Conservation (phyloP, 2,329 filamentous ascomycete genomes). For the Clonostachys solani region DNA sequence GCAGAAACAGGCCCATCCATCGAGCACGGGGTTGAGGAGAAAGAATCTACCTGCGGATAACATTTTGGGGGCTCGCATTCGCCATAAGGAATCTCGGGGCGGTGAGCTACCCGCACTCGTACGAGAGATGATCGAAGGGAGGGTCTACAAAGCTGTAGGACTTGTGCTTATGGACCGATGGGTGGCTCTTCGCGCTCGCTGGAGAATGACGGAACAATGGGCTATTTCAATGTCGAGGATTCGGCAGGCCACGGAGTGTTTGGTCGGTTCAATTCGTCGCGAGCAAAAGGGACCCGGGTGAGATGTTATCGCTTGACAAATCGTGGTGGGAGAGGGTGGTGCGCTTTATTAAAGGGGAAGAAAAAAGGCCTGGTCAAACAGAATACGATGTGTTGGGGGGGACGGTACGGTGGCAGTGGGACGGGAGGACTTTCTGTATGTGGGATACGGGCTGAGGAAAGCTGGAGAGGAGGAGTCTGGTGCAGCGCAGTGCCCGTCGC, state of each 20-base stretch:
- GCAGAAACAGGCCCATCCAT: neutral
- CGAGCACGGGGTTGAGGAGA: neutral
- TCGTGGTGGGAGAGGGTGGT: neutral
- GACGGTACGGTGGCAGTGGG: too few species aligned
- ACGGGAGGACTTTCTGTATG: too few species aligned
- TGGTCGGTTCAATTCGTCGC: too few species aligned
- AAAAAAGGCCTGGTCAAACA: too few species aligned
- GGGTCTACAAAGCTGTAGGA: neutral
- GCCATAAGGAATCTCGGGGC: conserved; percentile 28
- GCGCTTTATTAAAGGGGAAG: neutral
- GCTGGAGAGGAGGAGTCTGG: too few species aligned
- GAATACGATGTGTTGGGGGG: too few species aligned
- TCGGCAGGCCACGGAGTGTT: too few species aligned
- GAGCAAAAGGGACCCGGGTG: neutral
- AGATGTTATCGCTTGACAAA: neutral
- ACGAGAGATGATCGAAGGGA: conserved; percentile 3
- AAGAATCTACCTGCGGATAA: conserved; percentile 59
- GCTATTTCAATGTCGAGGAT: neutral
- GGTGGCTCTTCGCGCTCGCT: too few species aligned
- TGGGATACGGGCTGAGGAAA: too few species aligned
- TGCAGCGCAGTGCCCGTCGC: too few species aligned
- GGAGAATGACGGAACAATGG: neutral
- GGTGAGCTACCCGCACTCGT: too few species aligned
- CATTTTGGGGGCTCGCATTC: conserved; percentile 43
- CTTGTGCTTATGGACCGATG: conserved; percentile 3